Conservation (phyloP, 2,329 filamentous ascomycete genomes). For the Apiospora koreana region DNA sequence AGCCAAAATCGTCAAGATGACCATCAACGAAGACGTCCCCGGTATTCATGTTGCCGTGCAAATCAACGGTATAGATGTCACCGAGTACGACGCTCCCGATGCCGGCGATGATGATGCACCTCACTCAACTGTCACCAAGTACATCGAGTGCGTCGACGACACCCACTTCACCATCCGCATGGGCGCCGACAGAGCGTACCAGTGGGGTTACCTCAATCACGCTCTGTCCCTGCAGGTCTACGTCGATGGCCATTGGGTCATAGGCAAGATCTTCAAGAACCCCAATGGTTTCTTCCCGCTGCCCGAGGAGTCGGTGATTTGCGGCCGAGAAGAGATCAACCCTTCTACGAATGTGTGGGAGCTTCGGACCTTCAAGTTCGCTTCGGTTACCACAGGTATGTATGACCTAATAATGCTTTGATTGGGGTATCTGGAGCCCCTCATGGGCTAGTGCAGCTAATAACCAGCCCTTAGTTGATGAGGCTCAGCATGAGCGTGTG, state of each 20-base stretch:
- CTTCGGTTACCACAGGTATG: constrained; percentile 30
- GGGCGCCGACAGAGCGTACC: constrained; percentile 21
- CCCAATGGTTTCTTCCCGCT: background rate
- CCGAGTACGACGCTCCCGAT: constrained; percentile 29
- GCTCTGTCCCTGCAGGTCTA: constrained; percentile 17
- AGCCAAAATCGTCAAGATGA: constrained; percentile 21
- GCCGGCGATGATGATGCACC: constrained; percentile 15
- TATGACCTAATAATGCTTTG: constrained; percentile 16
- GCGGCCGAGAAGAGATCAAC: constrained; percentile 4
- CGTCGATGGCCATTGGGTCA: constrained; percentile 27
- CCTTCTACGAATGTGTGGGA: constrained; percentile 13
- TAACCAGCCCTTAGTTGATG: constrained; percentile 21
- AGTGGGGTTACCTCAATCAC: constrained; percentile 27
- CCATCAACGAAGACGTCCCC: constrained; percentile 26
- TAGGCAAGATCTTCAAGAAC: constrained; percentile 2
- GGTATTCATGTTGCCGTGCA: constrained; percentile 26
- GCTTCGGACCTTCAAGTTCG: constrained; percentile 26
- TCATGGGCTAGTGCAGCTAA: background rate
- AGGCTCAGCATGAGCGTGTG: constrained; percentile 25
- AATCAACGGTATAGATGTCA: constrained; percentile 18
- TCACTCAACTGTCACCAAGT: constrained; percentile 23
- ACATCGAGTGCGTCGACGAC: constrained; percentile 32
- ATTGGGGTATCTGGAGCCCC: background rate
- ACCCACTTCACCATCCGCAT: constrained; percentile 26
- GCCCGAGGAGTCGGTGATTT: constrained; percentile 3